phyloP scores from a whole-genome alignment of 106 monocot species.

The Dioscorea zingiberensis region DNA sequence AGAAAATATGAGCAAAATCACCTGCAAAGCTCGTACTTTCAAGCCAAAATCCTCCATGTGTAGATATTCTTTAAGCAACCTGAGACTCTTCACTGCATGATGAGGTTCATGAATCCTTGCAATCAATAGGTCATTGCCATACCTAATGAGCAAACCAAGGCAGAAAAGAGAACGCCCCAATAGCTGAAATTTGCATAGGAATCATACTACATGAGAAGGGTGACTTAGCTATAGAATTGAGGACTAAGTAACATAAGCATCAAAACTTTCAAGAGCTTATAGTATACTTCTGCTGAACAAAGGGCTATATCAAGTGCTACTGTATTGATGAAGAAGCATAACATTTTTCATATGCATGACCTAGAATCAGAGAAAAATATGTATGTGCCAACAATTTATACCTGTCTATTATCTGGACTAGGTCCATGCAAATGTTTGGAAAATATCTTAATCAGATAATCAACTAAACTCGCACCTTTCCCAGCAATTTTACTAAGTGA shows the following conservation, averaged over 20 bases:
- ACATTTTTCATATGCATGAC: too few relatives aligned
- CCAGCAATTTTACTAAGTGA: slow-evolving; percentile 71
- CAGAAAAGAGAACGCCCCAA: slow-evolving; percentile 91
- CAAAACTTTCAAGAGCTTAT: too few relatives aligned
- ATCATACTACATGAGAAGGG: not conserved
- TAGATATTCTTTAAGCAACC: slow-evolving; percentile 67
- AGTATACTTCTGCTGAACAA: too few relatives aligned
- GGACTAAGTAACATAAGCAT: not conserved
- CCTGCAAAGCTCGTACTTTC: slow-evolving; percentile 95
- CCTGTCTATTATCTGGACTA: slow-evolving; percentile 73
- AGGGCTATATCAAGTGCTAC: too few relatives aligned
- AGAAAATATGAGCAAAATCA: slow-evolving; percentile 2
- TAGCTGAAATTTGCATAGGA: slow-evolving; percentile 45
- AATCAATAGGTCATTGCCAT: slow-evolving; percentile 59
- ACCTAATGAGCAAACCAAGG: slow-evolving; percentile 83
- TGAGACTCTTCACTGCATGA: slow-evolving; percentile 44
- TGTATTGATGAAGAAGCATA: too few relatives aligned
- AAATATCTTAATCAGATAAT: slow-evolving; percentile 70
- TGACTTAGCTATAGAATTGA: not conserved
- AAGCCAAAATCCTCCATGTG: slow-evolving; percentile 71
- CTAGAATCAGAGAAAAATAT: too few relatives aligned
- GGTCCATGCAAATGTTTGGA: slow-evolving; percentile 61
- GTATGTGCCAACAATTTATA: slow-evolving; percentile 1
- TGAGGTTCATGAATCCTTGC: slow-evolving; percentile 26
- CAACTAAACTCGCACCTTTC: slow-evolving; percentile 69